Evolutionary conservation across 169 alveolate species (phyloP).

Genomic region (Cryptosporidium ubiquitum): DNA sequence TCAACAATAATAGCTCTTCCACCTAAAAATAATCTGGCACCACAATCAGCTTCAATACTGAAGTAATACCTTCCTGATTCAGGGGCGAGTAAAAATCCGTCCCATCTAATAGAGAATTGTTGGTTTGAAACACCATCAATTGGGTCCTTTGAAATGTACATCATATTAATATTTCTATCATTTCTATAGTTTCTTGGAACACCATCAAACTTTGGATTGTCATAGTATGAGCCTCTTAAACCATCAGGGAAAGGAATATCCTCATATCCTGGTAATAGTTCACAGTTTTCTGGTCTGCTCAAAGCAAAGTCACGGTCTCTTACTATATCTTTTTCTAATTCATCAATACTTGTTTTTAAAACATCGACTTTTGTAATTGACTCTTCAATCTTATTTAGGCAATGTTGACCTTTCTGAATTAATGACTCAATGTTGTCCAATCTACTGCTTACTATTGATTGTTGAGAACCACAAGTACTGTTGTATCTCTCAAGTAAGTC

Average conservation of each 20-base stretch:
- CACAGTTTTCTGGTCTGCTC: constrained; percentile 81
- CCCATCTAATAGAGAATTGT: constrained; percentile 88
- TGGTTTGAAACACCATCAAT: constrained; percentile 84
- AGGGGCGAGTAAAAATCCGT: constrained; percentile 87
- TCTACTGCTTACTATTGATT: constrained; percentile 68
- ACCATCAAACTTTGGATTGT: constrained; percentile 79
- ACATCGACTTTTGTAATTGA: constrained; percentile 81
- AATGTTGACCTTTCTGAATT: constrained; percentile 76
- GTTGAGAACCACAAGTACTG: constrained; percentile 71
- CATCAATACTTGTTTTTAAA: constrained; percentile 80
- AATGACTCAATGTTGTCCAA: constrained; percentile 64
- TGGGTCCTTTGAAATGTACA: constrained; percentile 85
- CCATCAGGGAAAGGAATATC: constrained; percentile 83
- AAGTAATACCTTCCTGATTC: constrained; percentile 84
- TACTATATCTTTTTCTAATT: constrained; percentile 79
- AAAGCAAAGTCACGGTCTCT: constrained; percentile 75
- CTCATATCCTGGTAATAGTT: constrained; percentile 79
- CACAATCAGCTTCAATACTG: constrained; percentile 86
- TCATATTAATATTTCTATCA: constrained; percentile 85
- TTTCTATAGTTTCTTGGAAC: constrained; percentile 82
- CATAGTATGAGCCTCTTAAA: constrained; percentile 80
- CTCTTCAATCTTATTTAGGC: constrained; percentile 79
- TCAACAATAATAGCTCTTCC: constrained; percentile 85
- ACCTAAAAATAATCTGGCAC: constrained; percentile 87
- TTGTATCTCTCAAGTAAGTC: constrained; percentile 65